A percentile compares a stretch with the other conserved stretches of the same genome.
Evolutionary conservation across 1,284 basidiomycete species (phyloP).

Genomic region (Vanrija sp.): DNA sequence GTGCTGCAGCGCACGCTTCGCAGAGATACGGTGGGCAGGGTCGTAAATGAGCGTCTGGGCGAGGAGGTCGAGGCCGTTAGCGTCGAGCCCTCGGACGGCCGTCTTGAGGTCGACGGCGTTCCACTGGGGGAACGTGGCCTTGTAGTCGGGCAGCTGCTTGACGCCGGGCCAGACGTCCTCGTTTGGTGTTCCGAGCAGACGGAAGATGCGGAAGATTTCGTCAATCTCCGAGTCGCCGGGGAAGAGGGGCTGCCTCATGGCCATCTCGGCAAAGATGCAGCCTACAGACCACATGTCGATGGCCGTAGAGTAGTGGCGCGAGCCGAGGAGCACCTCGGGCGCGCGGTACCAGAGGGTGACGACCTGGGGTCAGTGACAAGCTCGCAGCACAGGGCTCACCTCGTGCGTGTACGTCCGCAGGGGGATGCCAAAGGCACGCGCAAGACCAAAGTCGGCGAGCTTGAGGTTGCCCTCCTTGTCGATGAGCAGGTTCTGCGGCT

Average conservation of each 20-base stretch:
- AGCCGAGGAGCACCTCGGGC: conserved; percentile 94
- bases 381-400: conserved; percentile 52
- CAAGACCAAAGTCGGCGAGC: conserved; percentile 89
- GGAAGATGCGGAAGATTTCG: conserved; percentile 99
- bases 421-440: conserved; percentile 90
- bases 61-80: conserved; percentile 70
- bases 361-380: conserved; percentile 56
- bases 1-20: conserved; percentile 78
- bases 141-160: conserved; percentile 86
- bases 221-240: conserved; percentile 99
- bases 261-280: conserved; percentile 97
- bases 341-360: conserved; percentile 99
- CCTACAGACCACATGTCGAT: conserved; percentile 99
- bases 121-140: conserved; percentile 96
- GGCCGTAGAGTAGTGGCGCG: conserved; percentile 94
- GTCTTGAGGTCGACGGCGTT: conserved; percentile 57
- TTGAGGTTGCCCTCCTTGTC: conserved; percentile 96
- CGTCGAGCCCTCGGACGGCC: conserved; percentile 66
- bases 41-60: conserved; percentile 85
- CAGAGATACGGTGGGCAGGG: conserved; percentile 88
- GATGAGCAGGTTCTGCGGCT: conserved; percentile 96
- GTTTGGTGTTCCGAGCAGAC: conserved; percentile 89
- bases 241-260: conserved; percentile 74
- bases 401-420: conserved; percentile 96
- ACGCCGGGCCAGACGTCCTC: conserved; percentile 93